These are phyloP conservation scores for Suillus ampliporus DNA, from an alignment of 768 basidiomycete genomes.

Conservation along the genomic window DNA sequence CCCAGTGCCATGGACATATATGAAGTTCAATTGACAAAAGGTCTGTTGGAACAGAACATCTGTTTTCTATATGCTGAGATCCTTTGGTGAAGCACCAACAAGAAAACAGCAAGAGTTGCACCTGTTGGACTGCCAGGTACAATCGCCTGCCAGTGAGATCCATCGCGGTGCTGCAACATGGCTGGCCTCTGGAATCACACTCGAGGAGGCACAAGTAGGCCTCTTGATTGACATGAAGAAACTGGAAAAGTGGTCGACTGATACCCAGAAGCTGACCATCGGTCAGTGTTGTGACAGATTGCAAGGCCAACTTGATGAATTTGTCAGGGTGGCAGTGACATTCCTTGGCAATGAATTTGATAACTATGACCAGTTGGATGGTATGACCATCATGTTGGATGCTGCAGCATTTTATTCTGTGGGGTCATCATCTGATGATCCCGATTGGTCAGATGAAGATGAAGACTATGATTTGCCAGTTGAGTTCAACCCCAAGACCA, in stretches of 20 bases:
- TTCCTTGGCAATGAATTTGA: not conserved
- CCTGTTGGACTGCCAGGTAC: not conserved
- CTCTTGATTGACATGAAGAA: not conserved
- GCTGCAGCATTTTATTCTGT: not conserved
- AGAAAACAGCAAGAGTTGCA: not conserved
- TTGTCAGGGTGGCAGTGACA: not conserved
- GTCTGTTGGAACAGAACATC: not conserved
- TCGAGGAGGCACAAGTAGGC: not conserved
- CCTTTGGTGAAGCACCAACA: not conserved
- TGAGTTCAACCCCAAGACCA: too few relatives aligned
- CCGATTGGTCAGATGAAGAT: not conserved
- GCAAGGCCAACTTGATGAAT: not conserved
- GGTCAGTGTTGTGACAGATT: not conserved
- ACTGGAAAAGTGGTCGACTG: not conserved
- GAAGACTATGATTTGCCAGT: too few relatives aligned
- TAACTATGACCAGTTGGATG: not conserved
- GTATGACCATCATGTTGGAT: not conserved
- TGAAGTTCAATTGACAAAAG: constrained; percentile 8
- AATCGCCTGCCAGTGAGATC: not conserved
- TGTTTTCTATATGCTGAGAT: not conserved
- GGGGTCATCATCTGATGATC: not conserved
- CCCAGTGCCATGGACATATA: constrained; percentile 3
- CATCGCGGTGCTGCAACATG: not conserved
- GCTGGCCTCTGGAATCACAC: not conserved
- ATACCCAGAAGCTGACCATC: not conserved